These are phyloP conservation scores for Didymella lethalis DNA, from an alignment of 2,329 filamentous ascomycete species.

Conservation along the genomic window DNA sequence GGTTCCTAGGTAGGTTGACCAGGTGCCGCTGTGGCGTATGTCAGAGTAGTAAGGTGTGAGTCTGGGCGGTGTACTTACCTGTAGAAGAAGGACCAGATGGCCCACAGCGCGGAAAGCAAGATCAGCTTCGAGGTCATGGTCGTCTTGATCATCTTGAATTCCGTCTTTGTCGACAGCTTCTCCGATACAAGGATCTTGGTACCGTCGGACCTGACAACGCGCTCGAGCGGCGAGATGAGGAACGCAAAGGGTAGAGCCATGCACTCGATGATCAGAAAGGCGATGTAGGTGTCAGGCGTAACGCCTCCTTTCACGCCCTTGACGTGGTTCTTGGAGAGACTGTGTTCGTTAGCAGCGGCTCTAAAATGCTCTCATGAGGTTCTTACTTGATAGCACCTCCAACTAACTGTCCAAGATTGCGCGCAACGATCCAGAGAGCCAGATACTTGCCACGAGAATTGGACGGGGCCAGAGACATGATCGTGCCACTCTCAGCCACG, in stretches of 20 bases:
- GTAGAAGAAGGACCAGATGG: slow-evolving; percentile 59
- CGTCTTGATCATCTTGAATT: slow-evolving; percentile 52
- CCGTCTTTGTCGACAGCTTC: slow-evolving; percentile 50
- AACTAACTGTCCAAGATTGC: slow-evolving; percentile 58
- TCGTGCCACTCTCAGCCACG: slow-evolving; percentile 58
- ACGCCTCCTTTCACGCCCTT: slow-evolving; percentile 49
- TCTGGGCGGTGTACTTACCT: slow-evolving; percentile 19
- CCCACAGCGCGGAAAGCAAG: slow-evolving; percentile 53
- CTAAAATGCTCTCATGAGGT: not conserved
- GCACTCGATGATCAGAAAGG: slow-evolving; percentile 58
- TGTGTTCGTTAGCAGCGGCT: slow-evolving; percentile 6
- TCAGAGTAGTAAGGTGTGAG: slow-evolving; percentile 1
- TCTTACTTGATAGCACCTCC: slow-evolving; percentile 55
- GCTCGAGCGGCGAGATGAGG: slow-evolving; percentile 57
- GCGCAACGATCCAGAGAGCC: slow-evolving; percentile 58
- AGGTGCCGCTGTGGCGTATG: slow-evolving; percentile 49
- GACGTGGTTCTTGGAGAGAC: slow-evolving; percentile 38
- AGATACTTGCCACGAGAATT: slow-evolving; percentile 59
- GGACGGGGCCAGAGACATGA: slow-evolving; percentile 59
- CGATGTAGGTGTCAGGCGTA: slow-evolving; percentile 57
- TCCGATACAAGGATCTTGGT: slow-evolving; percentile 55
- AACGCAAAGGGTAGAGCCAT: slow-evolving; percentile 58
- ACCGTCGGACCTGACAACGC: slow-evolving; percentile 57
- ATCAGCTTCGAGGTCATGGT: slow-evolving; percentile 52
- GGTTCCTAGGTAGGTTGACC: slow-evolving; percentile 56